A percentile compares a stretch with the other conserved stretches of the same genome.
Conservation (phyloP, 352 stramenopile species). For the Globisporangium rhizosaccharum region DNA sequence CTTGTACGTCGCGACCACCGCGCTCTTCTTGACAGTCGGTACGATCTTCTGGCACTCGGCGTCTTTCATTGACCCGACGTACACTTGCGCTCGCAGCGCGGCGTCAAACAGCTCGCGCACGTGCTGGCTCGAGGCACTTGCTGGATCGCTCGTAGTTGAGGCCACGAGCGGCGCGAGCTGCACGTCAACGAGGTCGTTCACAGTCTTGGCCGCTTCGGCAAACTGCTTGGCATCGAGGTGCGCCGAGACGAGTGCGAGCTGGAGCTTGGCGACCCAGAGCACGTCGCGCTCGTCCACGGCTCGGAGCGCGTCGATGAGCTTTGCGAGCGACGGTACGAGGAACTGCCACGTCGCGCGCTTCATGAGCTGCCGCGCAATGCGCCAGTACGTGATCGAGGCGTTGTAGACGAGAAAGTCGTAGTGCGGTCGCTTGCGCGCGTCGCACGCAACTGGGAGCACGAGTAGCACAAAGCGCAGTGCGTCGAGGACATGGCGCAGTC, state of each 20-base stretch:
- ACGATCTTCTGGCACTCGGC: constrained; percentile 71
- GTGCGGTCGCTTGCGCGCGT: constrained; percentile 42
- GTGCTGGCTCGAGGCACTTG: constrained; percentile 7
- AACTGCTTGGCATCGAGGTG: constrained; percentile 66
- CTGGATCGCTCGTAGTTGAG: constrained; percentile 12
- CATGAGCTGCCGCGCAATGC: constrained; percentile 78
- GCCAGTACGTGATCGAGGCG: constrained; percentile 83
- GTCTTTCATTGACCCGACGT: constrained; percentile 72
- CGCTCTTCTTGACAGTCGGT: constrained; percentile 45
- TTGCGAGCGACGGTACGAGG: constrained; percentile 52
- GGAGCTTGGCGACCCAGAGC: constrained; percentile 54
- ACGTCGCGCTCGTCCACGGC: constrained; percentile 62
- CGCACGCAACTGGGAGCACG: constrained; percentile 66
- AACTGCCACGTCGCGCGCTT: constrained; percentile 73
- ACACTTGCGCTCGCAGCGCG: constrained; percentile 56
- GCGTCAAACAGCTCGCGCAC: constrained; percentile 55
- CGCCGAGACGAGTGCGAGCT: constrained; percentile 63
- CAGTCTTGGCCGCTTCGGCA: constrained; percentile 42
- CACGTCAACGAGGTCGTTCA: constrained; percentile 63
- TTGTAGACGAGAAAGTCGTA: constrained; percentile 94
- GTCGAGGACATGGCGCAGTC: constrained; percentile 52
- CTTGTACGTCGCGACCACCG: constrained; percentile 27
- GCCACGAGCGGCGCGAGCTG: constrained; percentile 40
- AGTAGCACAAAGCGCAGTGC: constrained; percentile 72
- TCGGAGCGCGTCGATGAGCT: constrained; percentile 69